Conservation (phyloP, 1,139 yeast genomes). For the Diutina ranongensis region DNA sequence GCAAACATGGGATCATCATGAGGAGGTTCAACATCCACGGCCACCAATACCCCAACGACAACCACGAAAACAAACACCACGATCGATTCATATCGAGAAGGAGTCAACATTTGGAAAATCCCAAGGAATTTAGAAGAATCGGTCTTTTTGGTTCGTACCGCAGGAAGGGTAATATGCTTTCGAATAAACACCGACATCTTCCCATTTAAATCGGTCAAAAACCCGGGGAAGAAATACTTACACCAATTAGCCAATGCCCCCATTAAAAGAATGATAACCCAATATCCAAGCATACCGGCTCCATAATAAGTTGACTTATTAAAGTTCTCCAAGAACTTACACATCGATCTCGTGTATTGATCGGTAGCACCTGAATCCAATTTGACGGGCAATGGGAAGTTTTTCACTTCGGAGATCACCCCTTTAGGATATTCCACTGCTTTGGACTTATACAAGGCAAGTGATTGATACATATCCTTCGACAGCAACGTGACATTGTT, state of each 20-base stretch:
- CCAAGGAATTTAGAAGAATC: background rate
- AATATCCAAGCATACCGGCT: constrained; percentile 2
- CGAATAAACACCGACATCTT: background rate
- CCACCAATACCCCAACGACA: background rate
- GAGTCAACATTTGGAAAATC: constrained; percentile 1
- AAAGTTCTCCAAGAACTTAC: constrained; percentile 3
- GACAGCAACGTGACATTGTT: background rate
- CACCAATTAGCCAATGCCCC: constrained; percentile 4
- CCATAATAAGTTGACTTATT: constrained; percentile 4
- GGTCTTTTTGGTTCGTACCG: background rate
- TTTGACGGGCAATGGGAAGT: background rate
- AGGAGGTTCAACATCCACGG: background rate
- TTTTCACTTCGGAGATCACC: background rate
- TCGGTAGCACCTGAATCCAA: background rate
- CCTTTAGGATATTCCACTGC: background rate
- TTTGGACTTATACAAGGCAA: background rate
- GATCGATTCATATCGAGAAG: constrained; percentile 1
- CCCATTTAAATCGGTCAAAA: constrained; percentile 3
- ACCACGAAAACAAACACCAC: background rate
- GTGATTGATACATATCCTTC: background rate
- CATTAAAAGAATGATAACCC: background rate
- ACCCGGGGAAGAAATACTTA: background rate
- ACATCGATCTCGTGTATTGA: background rate
- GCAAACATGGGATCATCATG: constrained; percentile 1
- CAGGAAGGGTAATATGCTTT: background rate